Percentiles rank a stretch among this genome's conserved stretches.
Conservation (phyloP, 148 eudicot genomes). For the Rhododendron mucronatum region DNA sequence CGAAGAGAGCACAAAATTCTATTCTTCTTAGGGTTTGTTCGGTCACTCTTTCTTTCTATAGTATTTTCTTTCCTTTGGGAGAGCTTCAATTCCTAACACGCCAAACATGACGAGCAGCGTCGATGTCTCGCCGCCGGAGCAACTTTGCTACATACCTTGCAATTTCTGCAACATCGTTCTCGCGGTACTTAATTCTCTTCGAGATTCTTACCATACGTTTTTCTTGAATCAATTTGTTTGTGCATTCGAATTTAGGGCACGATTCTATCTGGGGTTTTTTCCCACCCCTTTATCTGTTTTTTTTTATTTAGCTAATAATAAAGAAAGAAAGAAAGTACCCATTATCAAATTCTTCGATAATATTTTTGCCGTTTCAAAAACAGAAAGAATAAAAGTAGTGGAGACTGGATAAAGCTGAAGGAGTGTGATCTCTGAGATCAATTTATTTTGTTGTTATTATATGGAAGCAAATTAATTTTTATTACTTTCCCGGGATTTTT, state of each 20-base stretch:
- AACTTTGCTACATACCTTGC: constrained; percentile 93
- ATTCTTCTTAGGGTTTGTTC: neutral
- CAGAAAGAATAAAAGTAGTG: neutral
- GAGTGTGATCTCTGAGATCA: constrained; percentile 10
- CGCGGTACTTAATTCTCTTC: constrained; percentile 40
- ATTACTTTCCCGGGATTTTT: neutral
- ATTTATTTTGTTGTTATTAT: neutral
- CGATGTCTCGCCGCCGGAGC: constrained; percentile 51
- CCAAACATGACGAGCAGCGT: constrained; percentile 41
- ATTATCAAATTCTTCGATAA: no score
- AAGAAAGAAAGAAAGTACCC: neutral
- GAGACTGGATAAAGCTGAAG: constrained; percentile 19
- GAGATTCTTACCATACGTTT: neutral
- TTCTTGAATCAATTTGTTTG: neutral
- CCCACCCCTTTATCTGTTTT: neutral
- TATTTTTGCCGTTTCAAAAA: no score
- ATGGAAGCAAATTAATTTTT: neutral
- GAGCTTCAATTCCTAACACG: neutral
- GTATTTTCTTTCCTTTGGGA: neutral
- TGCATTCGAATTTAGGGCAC: neutral
- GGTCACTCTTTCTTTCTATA: neutral
- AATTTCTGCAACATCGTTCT: constrained; percentile 82
- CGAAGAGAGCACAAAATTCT: neutral
- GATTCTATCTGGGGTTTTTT: neutral
- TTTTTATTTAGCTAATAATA: neutral